Evolutionary conservation across 345 rosid species (phyloP), one percentile per base, ranked within the genome.

Genomic region (Excoecaria cochinchinensis): DNA sequence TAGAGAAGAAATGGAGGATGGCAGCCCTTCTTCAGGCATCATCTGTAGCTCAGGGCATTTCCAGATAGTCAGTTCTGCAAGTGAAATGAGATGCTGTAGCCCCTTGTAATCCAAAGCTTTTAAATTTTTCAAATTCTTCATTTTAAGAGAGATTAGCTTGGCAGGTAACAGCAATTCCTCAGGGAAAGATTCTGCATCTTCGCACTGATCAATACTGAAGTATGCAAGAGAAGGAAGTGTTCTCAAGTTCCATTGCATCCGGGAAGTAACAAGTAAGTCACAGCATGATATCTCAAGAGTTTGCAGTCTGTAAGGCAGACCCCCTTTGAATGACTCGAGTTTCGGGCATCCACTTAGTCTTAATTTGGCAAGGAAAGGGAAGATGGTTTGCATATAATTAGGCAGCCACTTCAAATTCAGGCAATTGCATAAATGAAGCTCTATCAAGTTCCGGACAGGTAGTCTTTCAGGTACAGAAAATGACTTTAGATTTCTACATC

Each of bases 161-260:
- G 68, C 12, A 3, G 77, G 81, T 25, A 67, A 61, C 5, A 72
- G 22, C 40, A 2, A 57, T 22, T 65, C 67, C 19, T 67, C 81
- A 5, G 77, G 77, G 56, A 78, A 78, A 38, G 62, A 72, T 67
- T 78, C 48, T 21, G 63, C 21, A 16, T 68, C 82, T 51, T 52
- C 19, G 9, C 48, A 15, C 1, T 16, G 8, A 3, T 9, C 74
- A 50, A 69, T 39, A 7, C 36, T n/a, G 8, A 69, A 63, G 64
- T 11, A 12, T 22, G 50, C 10, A 69, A 74, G 77, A 69, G 40
- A 21, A 15, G 51, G 58, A 22, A 69, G 82, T 17, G 25, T 19
- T 39, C 46, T 64, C 71, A 74, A 38, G 38, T 62, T 46, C 75
- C 82, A 74, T 8, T 71, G 47, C 44, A 31, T 4, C 1, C 74